A percentile compares a stretch with the other conserved stretches of the same genome.
These are phyloP conservation scores for Medicago lupulina DNA, from an alignment of 306 rosid species.

Conservation along the genomic window DNA sequence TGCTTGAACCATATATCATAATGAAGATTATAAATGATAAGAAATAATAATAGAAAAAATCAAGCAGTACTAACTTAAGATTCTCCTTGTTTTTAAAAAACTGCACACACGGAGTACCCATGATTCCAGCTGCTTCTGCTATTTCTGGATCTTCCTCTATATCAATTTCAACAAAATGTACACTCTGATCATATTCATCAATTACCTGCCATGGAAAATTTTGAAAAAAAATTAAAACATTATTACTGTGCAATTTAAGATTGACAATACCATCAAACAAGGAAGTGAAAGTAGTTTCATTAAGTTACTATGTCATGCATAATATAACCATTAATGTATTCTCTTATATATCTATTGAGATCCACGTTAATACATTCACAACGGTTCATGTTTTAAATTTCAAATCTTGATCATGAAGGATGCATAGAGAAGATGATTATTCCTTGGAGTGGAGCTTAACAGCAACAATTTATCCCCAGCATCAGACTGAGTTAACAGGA, in stretches of 20 bases:
- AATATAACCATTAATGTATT: slow-evolving; percentile 7
- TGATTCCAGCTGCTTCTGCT: slow-evolving; percentile 96
- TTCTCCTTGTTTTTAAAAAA: slow-evolving; percentile 93
- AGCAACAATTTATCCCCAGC: not conserved
- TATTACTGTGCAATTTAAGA: slow-evolving; percentile 15
- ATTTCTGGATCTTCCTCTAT: slow-evolving; percentile 96
- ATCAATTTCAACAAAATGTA: slow-evolving; percentile 95
- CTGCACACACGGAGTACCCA: slow-evolving; percentile 99
- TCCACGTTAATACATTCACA: not conserved
- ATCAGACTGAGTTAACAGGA: not conserved
- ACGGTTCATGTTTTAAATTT: not conserved
- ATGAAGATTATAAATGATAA: slow-evolving; percentile 15
- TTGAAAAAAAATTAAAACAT: slow-evolving; percentile 18
- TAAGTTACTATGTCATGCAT: slow-evolving; percentile 12
- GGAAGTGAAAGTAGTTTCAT: slow-evolving; percentile 5
- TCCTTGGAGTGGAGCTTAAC: not conserved
- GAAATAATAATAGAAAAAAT: slow-evolving; percentile 19
- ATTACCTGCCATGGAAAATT: slow-evolving; percentile 67
- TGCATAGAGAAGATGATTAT: not conserved
- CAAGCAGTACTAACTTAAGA: slow-evolving; percentile 61
- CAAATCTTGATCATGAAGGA: not conserved
- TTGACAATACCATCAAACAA: not conserved
- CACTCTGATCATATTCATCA: slow-evolving; percentile 84
- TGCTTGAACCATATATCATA: slow-evolving; percentile 20
- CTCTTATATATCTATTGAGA: slow-evolving; percentile 18